A percentile compares a stretch with the other conserved stretches of the same genome.
Conservation (phyloP, 2,329 filamentous ascomycete species). For the Phyllosticta citribraziliensis region DNA sequence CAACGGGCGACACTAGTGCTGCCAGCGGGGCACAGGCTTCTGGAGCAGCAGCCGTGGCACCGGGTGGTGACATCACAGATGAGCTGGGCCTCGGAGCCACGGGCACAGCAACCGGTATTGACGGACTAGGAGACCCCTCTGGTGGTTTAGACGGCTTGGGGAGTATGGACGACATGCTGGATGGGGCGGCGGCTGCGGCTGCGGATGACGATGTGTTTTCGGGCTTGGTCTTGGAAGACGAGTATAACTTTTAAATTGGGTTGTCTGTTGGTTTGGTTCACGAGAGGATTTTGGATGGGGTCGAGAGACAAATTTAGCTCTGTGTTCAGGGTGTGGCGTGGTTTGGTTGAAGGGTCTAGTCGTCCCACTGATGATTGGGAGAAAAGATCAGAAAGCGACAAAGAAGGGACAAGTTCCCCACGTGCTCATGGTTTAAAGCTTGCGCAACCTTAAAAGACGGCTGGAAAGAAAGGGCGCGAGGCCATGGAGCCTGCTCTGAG, state of each 20-base stretch:
- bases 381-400: background rate
- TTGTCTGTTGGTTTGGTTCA: no score
- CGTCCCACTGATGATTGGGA: background rate
- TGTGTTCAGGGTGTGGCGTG: background rate
- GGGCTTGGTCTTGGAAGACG: conserved; percentile 5
- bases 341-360: background rate
- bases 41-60: background rate
- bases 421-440: no score
- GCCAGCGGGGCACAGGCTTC: background rate
- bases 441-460: no score
- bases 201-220: conserved; percentile 9
- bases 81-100: background rate
- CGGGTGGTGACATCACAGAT: background rate
- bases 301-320: background rate
- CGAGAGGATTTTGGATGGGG: background rate
- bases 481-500: no score
- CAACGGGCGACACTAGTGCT: background rate
- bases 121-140: background rate
- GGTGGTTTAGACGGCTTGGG: conserved; percentile 1
- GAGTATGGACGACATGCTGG: conserved; percentile 6
- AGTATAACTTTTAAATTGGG: conserved; percentile 4
- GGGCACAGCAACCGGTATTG: background rate
- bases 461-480: no score
- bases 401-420: no score
- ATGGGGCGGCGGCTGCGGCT: background rate